Conservation (phyloP, 192 early-diverging fungal species). For the Entomortierella chlamydospora region DNA sequence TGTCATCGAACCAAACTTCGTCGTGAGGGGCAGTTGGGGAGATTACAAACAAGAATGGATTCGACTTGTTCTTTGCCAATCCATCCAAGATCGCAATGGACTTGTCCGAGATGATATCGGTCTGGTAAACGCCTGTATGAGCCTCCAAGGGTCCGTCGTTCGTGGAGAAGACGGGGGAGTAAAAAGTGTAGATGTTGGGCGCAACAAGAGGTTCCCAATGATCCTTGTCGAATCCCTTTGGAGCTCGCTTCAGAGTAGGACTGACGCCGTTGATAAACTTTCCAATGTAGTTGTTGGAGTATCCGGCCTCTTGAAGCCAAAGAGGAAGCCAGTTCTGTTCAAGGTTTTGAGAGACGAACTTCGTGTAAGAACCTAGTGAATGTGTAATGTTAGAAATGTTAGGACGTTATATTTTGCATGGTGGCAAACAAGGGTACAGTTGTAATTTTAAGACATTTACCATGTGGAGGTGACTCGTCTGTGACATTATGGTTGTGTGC, state of each 20-base stretch:
- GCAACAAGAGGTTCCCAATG: slow-evolving; percentile 61
- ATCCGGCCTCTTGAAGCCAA: slow-evolving; percentile 59
- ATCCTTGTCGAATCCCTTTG: slow-evolving; percentile 54
- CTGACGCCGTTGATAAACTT: slow-evolving; percentile 72
- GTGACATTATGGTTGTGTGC: slow-evolving; percentile 70
- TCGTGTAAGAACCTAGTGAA: slow-evolving; percentile 41
- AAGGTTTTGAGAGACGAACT: slow-evolving; percentile 43
- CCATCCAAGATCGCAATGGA: slow-evolving; percentile 59
- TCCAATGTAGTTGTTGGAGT: slow-evolving; percentile 75
- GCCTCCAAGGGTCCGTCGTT: slow-evolving; percentile 64
- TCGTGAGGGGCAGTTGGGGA: slow-evolving; percentile 73
- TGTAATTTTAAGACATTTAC: too few relatives aligned
- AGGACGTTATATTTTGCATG: too few relatives aligned
- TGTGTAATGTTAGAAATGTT: not conserved
- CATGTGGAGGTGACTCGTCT: slow-evolving; percentile 49
- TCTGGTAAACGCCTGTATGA: slow-evolving; percentile 65
- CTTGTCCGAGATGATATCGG: slow-evolving; percentile 65
- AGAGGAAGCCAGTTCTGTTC: slow-evolving; percentile 47
- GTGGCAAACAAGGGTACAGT: too few relatives aligned
- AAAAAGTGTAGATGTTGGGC: slow-evolving; percentile 69
- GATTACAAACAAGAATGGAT: slow-evolving; percentile 62
- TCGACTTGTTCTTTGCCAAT: slow-evolving; percentile 48
- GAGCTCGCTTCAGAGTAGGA: slow-evolving; percentile 43
- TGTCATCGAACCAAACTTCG: slow-evolving; percentile 51
- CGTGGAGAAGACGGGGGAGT: slow-evolving; percentile 65